Evolutionary conservation across 2,329 filamentous ascomycete species (phyloP).

Genomic region (Xylariaceae sp.): DNA sequence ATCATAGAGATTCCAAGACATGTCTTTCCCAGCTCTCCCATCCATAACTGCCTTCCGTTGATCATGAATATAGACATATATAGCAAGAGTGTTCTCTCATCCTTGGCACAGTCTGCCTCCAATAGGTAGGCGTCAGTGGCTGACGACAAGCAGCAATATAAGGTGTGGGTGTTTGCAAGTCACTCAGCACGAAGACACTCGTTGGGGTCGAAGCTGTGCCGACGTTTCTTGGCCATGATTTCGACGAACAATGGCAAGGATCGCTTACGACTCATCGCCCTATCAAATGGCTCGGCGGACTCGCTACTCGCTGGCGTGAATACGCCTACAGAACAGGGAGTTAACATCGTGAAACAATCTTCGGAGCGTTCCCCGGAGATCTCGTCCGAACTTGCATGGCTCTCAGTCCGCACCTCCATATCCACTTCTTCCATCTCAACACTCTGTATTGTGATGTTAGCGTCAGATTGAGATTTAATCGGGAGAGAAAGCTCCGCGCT

Average conservation of each 20-base stretch:
- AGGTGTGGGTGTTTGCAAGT: too few relatives aligned
- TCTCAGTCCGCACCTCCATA: background rate
- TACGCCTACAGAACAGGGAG: conserved; percentile 1
- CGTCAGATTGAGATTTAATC: background rate
- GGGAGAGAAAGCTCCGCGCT: conserved; percentile 4
- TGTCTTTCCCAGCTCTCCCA: too few relatives aligned
- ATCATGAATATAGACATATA: too few relatives aligned
- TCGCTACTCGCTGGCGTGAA: conserved; percentile 33
- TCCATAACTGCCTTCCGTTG: too few relatives aligned
- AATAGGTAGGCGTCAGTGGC: too few relatives aligned
- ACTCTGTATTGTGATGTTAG: background rate
- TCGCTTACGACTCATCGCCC: conserved; percentile 27
- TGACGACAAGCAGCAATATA: too few relatives aligned
- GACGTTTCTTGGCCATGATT: conserved; percentile 24
- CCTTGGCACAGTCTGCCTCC: too few relatives aligned
- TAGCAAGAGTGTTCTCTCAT: too few relatives aligned
- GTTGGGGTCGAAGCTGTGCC: background rate
- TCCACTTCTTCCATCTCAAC: background rate
- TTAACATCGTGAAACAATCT: conserved; percentile 2
- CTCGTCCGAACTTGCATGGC: background rate
- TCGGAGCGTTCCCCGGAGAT: conserved; percentile 7
- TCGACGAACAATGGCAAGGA: conserved; percentile 20
- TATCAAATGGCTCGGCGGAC: conserved; percentile 22
- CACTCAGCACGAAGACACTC: background rate
- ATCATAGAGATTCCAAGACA: too few relatives aligned